Base-by-base conservation (phyloP, 768 basidiomycete species). In the Obba rivulosa region DNA sequence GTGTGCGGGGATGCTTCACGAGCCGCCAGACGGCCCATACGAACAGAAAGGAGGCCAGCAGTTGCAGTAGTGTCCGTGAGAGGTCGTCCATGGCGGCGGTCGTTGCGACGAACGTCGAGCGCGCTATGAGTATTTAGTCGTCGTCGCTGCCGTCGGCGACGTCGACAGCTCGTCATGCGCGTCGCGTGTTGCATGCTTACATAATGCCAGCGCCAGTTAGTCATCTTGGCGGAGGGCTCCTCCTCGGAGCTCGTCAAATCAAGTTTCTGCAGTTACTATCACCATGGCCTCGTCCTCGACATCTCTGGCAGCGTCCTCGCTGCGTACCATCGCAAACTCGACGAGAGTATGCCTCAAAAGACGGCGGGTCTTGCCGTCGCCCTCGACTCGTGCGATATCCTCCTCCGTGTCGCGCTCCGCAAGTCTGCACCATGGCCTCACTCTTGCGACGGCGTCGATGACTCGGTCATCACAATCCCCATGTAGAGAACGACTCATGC, bases 361-460 rank as follows among this genome's bases (percentile, higher is more conserved):
- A 25, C 2, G 8, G 31, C 38, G 11, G 3, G 7, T 40, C 9
- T 44, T 25, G 8, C 18, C 38, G 8, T 13, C 45, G 14, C 37
- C 34, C 28, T 23, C 46, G n/a, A 41, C 47, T 3, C 35, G 59
- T 45, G 31, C 37, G 13, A 37, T 57, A n/a, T 56, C 60, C 7
- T 51, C 52, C 3, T 52, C 54, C 1, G 49, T 52, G 18, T 43
- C 38, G 2, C 52, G 50, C 37, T 42, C 41, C 10, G 46, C 58
- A 5, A 58, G 56, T 31, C 57, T 68, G 7, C 53, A 66, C 40
- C 63, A 59, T 43, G 67, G 69, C 0, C 54, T 62, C 1, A 66
- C 66, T 3, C 55, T 74, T 16, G 62, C 60, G 1, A 70, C 69
- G 3, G 62, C 64, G 4, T 69, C 71, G 1, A 36, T 49, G 11